Evolutionary conservation across 1,139 yeast species (phyloP).

Genomic region (Saccharomyces hybrid): DNA sequence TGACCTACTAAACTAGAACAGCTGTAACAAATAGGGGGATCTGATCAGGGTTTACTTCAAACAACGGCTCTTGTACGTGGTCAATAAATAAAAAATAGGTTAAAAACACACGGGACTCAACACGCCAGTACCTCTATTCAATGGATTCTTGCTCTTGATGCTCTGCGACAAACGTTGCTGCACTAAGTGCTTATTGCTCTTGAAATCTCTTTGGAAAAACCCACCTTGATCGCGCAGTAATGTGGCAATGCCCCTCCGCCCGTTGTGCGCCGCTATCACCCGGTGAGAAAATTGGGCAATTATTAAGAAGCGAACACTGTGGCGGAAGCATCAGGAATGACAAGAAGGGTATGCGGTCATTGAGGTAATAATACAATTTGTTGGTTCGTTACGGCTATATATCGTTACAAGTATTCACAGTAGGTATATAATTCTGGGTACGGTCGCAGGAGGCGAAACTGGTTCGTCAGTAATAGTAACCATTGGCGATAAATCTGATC

Average conservation of each 20-base stretch:
- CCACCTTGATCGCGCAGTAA: constrained; percentile 1
- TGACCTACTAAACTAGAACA: neutral
- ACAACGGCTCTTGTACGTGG: neutral
- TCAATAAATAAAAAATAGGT: neutral
- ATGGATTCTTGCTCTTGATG: neutral
- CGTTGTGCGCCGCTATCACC: neutral
- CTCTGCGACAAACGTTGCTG: neutral
- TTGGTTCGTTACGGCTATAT: neutral
- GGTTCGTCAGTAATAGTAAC: constrained; percentile 43
- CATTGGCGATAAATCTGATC: constrained; percentile 84
- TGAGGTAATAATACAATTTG: neutral
- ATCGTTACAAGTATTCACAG: neutral
- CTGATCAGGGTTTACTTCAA: neutral
- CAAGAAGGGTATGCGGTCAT: no score
- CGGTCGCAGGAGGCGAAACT: neutral
- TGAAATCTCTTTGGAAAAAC: neutral
- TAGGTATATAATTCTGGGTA: neutral
- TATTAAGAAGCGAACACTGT: no score
- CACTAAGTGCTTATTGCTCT: neutral
- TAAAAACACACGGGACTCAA: neutral
- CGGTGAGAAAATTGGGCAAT: neutral
- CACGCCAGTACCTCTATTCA: neutral
- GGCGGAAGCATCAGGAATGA: no score
- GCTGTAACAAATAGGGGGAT: neutral
- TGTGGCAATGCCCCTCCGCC: constrained; percentile 1